Evolutionary conservation across 2,329 filamentous ascomycete species (phyloP), one percentile per base, ranked within the genome.

Genomic region (Geosmithia morbida): DNA sequence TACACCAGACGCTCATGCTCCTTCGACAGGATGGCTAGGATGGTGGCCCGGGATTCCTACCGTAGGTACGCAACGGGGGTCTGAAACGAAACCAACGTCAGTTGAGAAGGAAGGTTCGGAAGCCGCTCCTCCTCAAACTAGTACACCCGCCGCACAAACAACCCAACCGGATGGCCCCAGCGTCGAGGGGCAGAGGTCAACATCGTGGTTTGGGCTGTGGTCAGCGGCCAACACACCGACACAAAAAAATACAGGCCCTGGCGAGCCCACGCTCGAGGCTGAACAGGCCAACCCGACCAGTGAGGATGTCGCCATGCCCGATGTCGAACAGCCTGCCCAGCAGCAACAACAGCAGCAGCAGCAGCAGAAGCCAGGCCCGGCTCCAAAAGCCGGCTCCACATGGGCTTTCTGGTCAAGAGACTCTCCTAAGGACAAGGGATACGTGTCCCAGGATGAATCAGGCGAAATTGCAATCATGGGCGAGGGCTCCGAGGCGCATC

Each of bases 401-500:
- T 90, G 85, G 85, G 85, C 82, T 0, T 89, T 90, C 53, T 90
- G 85, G 85, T 87, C 81, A 14, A 76, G 72, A 43, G 79, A 82
- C 53, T 62, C 69, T 2, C 59, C 66, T 7, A 66, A 63, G 41
- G 53, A 61, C 10, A 55, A 48, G 29, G 45, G 44, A 16, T 65
- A 64, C 45, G 48, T 57, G 11, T 33, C 57, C 2, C 48, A 51
- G 2, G 65, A 57, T 37, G 75, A 70, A 55, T 57, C 60, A 53
- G 78, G 68, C 20, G 68, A 73, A 55, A 64, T 82, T 43, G 79
- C 78, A 3, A 69, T 82, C 46, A 68, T 76, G 51, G 67, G 75
- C 33, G 67, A 80, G 59, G 60, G 72, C 44, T 74, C 79, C 42
- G 67, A 83, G 63, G 62, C 72, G 53, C 68, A 78, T 8, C 75